These are phyloP conservation scores for Penicillium sp. DNA, from an alignment of 2,329 filamentous ascomycete species.

Conservation along the genomic window DNA sequence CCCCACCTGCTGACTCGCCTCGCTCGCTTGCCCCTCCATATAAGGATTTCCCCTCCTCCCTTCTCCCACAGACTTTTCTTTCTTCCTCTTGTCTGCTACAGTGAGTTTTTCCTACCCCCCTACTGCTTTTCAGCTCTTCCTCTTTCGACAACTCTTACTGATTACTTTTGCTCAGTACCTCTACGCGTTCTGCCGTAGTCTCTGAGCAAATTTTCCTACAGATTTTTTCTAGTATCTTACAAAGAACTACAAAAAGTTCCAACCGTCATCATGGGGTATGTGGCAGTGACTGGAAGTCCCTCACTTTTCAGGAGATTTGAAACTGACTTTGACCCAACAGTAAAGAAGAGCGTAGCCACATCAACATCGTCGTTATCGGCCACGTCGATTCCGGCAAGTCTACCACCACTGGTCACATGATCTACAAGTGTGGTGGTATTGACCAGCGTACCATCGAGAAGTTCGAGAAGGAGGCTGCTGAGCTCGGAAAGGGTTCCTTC, in stretches of 20 bases:
- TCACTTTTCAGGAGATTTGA: too few relatives aligned
- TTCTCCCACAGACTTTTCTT: slow-evolving; percentile 42
- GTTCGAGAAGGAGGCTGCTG: slow-evolving; percentile 99
- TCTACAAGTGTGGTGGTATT: slow-evolving; percentile 99
- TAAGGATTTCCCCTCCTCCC: slow-evolving; percentile 46
- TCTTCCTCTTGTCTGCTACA: slow-evolving; percentile 45
- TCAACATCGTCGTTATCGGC: slow-evolving; percentile 98
- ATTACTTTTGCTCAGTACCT: slow-evolving; percentile 44
- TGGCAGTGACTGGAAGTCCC: slow-evolving; percentile 12
- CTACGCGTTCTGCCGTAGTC: slow-evolving; percentile 52
- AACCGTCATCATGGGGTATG: slow-evolving; percentile 62
- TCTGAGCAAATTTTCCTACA: slow-evolving; percentile 43
- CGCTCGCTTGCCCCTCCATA: slow-evolving; percentile 48
- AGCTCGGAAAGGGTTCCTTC: slow-evolving; percentile 99
- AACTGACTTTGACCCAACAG: slow-evolving; percentile 45
- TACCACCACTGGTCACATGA: slow-evolving; percentile 92
- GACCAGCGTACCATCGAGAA: slow-evolving; percentile 99
- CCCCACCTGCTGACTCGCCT: slow-evolving; percentile 35
- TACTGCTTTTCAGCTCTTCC: slow-evolving; percentile 16
- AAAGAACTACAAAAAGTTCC: slow-evolving; percentile 48
- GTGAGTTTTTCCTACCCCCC: slow-evolving; percentile 42
- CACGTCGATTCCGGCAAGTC: slow-evolving; percentile 99
- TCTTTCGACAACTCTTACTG: slow-evolving; percentile 23
- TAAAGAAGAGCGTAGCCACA: slow-evolving; percentile 94
- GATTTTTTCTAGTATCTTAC: slow-evolving; percentile 48